Base-by-base conservation (phyloP, 345 rosid genomes). In the Litchi chinensis region DNA sequence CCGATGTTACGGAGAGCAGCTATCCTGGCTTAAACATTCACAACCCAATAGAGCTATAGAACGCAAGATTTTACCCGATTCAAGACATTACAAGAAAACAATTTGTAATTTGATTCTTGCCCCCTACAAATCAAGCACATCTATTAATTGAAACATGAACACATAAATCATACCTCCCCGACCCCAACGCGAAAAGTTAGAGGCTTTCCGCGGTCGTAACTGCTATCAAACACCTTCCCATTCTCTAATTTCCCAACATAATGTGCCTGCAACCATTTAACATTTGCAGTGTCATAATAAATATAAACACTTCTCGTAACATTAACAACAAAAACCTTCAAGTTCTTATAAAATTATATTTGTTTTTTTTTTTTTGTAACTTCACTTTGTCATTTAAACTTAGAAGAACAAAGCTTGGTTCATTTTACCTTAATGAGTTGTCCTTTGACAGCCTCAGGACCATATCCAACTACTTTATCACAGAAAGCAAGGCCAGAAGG, bases 401-500 rank as follows among this genome's bases (percentile, higher is more conserved):
- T 32, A 32, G 37, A 32, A 32, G 2, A 32, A 32, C 37, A 32
- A 32, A 32, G 37, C 37, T 3, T 3, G 37, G 37, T 32, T 32
- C 37, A 32, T 32, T 26, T 26, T 57, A 92, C 98, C 98, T 93
- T 93, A 80, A 95, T 92, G 64, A 93, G 83, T 70, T 95, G 97
- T 10, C 98, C 98, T 79, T 90, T 93, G 66, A 86, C 80, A 60
- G 97, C 93, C 86, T 89, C 87, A 68, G 95, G 90, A 59, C 99
- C 99, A 73, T 67, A 79, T 37, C 98, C 99, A 48, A 92, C 88
- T 44, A 87, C 89, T 82, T 86, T 88, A 78, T 95, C 99, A 74
- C 93, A 93, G 24, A 87, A 95, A 56, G 94, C 93, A 80, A 95
- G 94, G 66, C 99, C 97, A 6, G 99, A 95, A 82, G 97, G 92